These are phyloP conservation scores for Chloropicon primus DNA, from an alignment of 139 green algal genomes.

Conservation along the genomic window DNA sequence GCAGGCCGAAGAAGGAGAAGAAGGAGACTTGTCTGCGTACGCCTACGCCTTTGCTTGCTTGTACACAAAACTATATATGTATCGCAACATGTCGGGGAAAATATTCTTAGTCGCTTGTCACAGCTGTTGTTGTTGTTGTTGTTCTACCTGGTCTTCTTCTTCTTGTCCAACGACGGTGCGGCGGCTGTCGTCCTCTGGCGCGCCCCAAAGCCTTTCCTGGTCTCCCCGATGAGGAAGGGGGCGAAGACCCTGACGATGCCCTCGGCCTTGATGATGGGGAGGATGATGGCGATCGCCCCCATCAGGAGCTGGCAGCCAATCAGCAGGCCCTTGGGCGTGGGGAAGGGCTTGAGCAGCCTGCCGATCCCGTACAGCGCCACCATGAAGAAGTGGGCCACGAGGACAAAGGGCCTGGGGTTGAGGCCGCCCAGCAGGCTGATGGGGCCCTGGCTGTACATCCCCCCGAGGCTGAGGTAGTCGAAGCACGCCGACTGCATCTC, in stretches of 20 bases:
- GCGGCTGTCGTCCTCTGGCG: background rate
- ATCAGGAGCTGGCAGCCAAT: conserved; percentile 23
- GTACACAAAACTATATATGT: too few relatives aligned
- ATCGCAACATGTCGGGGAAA: too few relatives aligned
- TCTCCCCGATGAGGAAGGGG: background rate
- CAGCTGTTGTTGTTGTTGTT: background rate
- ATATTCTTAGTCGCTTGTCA: background rate
- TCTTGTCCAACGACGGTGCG: background rate
- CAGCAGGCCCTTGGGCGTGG: conserved; percentile 42
- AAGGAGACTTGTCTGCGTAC: too few relatives aligned
- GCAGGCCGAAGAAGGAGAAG: too few relatives aligned
- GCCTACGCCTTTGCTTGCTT: too few relatives aligned
- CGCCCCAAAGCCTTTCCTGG: background rate
- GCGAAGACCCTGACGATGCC: conserved; percentile 14
- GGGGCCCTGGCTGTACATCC: conserved; percentile 60
- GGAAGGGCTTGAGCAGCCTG: conserved; percentile 64
- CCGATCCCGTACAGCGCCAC: conserved; percentile 67
- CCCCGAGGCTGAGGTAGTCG: conserved; percentile 85
- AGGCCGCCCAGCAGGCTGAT: conserved; percentile 79
- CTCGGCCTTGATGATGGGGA: conserved; percentile 33
- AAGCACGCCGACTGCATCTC: conserved; percentile 94
- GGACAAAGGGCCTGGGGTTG: conserved; percentile 66
- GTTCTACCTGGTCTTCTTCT: background rate
- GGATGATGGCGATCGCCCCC: conserved; percentile 30
- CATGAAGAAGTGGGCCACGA: conserved; percentile 95